Evolutionary conservation across 768 basidiomycete species (phyloP), one percentile per base, ranked within the genome.

Genomic region (Leccinum variicolor): DNA sequence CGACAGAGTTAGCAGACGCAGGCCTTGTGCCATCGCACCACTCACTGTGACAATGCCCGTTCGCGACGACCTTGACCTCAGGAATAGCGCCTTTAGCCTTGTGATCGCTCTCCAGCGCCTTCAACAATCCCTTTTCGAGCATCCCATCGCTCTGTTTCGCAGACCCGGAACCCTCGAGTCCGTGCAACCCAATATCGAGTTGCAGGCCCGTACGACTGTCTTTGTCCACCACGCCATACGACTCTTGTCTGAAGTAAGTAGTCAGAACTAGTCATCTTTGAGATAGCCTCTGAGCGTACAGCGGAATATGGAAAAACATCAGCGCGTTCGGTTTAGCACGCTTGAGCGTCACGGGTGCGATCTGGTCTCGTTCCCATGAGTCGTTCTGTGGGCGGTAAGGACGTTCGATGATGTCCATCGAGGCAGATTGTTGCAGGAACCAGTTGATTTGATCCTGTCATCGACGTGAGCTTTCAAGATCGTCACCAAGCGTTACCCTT

Each of bases 231-330:
- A 75, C 75, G 1, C 70, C 67, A 68, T 91, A 95, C 1, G 92
- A 80, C 72, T 95, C 92, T 51, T 83, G 85, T 31, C 90, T 92
- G 62, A 14, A 43, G 33, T 7, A 53, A 25, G 17, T 15, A 21
- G 46, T 50, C 2, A 58, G 39, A 25, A n/a, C 17, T 15, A 13
- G 8, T 48, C 46, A 14, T 10, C 6, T 26, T 8, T 6, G 3
- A 28, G 5, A 10, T 4, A 28, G 7, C 3, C 10, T 21, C 25
- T 6, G 5, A 13, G 77, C 87, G 21, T 68, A 92, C 88, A 98
- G 68, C 52, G 96, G 96, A 49, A 99, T 98, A 64, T 98, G 96
- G 85, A 97, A 98, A 76, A 96, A 97, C 89, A 93, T 91, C 63
- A 98, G 72, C 0, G 93, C 96, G 66, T 98, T 98, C 1, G 96